Evolutionary conservation across 441 rosid genomes (phyloP).

Genomic region (Aquilaria agallochum): DNA sequence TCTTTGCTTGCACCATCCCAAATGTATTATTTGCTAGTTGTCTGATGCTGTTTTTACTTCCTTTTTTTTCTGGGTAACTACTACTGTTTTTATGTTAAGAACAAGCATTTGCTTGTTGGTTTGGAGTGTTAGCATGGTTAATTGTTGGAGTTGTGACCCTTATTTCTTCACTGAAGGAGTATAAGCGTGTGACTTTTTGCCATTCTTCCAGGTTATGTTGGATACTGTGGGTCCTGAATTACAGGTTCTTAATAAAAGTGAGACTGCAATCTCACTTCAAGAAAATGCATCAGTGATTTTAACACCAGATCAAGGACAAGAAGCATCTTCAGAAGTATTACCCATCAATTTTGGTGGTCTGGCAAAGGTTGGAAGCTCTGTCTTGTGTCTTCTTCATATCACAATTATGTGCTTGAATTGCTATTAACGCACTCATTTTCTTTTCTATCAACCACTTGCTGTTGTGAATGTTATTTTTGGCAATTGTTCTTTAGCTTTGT

Average conservation of each 20-base stretch:
- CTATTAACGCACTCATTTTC: no score
- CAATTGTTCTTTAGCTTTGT: no score
- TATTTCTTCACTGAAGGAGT: background rate
- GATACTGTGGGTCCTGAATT: conserved; percentile 91
- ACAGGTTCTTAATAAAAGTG: conserved; percentile 80
- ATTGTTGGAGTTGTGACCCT: no score
- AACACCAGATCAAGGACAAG: conserved; percentile 74
- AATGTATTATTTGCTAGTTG: background rate
- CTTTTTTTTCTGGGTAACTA: background rate
- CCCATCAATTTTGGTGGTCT: conserved; percentile 92
- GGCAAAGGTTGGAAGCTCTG: conserved; percentile 43
- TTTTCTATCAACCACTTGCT: no score
- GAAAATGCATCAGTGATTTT: conserved; percentile 67
- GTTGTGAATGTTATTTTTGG: no score
- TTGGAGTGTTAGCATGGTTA: no score
- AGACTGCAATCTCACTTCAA: conserved; percentile 64
- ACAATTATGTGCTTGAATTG: no score
- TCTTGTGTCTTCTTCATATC: background rate
- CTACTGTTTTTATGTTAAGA: no score
- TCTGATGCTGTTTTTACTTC: background rate
- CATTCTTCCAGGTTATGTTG: conserved; percentile 73
- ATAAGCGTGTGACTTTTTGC: conserved; percentile 4
- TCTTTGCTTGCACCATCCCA: no score
- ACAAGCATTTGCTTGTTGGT: no score
- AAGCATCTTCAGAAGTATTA: conserved; percentile 75